Base-by-base conservation (phyloP, 352 stramenopile genomes). In the Globisporangium paroecandrum region DNA sequence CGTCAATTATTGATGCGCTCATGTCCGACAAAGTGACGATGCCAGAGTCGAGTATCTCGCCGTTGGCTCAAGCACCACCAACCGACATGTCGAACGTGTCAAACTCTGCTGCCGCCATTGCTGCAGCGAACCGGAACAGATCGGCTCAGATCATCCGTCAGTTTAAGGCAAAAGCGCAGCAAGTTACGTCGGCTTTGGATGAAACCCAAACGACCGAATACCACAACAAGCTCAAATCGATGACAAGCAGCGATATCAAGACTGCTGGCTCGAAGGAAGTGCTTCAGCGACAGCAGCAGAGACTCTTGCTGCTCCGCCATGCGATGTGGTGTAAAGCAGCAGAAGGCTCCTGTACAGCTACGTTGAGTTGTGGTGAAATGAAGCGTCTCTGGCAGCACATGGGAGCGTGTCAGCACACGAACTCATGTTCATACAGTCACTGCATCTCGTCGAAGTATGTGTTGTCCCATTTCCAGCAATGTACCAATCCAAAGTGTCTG, bases 371-470 rank as follows among this genome's bases (percentile, higher is more conserved):
- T 82, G 91, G 89, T 20, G 94, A 97, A 60, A 99, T 99, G 97
- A 99, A 99, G 77, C 81, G 93, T 13, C 79, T 99, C 6, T 99
- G 97, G 97, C 96, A 98, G 65, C 97, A 99, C 74, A 99, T 99
- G 88, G 95, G 97, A 10, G 88, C 94, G 41, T 99, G 98, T 66
- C 98, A 98, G 60, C 91, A 99, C 75, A 97, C 98, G 62, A 91
- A 89, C 27, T 94, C 98, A 64, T 99, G 98, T 76, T 81, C 96
- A 20, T 97, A 98, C 58, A 97, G 95, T 22, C 97, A 99, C 73
- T 99, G 98, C 75, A 98, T 99, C 34, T 99, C 93, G 58, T 99
- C 97, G n/a, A 97, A 98, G 65, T 98, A 99, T 74, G 96, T 99
- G 65, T 79, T 99, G 24, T 99, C 94, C 64, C 98, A 99, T 77